Percentiles rank a stretch among this genome's conserved stretches.
phyloP scores from a whole-genome alignment of 768 basidiomycete genomes.

The Plicaturopsis crispa region DNA sequence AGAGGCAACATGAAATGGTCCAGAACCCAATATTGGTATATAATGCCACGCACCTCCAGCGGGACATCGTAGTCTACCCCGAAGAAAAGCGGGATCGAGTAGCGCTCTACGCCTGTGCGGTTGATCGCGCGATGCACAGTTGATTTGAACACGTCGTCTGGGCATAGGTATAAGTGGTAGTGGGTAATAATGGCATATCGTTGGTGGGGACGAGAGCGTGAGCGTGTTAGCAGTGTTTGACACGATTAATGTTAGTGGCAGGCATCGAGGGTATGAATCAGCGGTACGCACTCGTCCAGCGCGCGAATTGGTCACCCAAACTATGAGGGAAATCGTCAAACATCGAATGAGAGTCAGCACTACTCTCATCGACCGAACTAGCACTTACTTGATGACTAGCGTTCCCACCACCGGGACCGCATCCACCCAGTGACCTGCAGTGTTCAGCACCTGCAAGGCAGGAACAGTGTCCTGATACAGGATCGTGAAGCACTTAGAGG shows the following conservation, averaged over 20 bases:
- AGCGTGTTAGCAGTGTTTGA: not conserved
- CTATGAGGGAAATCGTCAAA: constrained; percentile 19
- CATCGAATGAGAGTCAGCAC: not conserved
- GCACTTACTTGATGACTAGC: constrained; percentile 73
- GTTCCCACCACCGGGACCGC: constrained; percentile 61
- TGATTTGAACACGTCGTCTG: constrained; percentile 87
- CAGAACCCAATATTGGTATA: too few relatives aligned
- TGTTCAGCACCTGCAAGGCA: constrained; percentile 78
- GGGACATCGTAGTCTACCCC: constrained; percentile 82
- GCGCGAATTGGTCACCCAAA: constrained; percentile 81
- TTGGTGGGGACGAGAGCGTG: too few relatives aligned
- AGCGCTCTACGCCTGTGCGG: constrained; percentile 58
- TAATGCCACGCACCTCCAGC: constrained; percentile 53
- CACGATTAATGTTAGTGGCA: too few relatives aligned
- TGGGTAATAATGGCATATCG: too few relatives aligned
- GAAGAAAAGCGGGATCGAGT: constrained; percentile 87
- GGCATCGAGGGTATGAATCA: too few relatives aligned
- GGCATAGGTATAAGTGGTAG: too few relatives aligned
- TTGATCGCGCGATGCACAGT: constrained; percentile 86
- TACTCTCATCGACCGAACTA: not conserved
- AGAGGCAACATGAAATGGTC: too few relatives aligned
- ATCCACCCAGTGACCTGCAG: constrained; percentile 71
- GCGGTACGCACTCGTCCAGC: constrained; percentile 71
- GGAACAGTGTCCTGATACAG: constrained; percentile 76
- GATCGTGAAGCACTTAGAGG: constrained; percentile 72